phyloP scores from a whole-genome alignment of 352 stramenopile genomes.

The Phytopythium helicoides region DNA sequence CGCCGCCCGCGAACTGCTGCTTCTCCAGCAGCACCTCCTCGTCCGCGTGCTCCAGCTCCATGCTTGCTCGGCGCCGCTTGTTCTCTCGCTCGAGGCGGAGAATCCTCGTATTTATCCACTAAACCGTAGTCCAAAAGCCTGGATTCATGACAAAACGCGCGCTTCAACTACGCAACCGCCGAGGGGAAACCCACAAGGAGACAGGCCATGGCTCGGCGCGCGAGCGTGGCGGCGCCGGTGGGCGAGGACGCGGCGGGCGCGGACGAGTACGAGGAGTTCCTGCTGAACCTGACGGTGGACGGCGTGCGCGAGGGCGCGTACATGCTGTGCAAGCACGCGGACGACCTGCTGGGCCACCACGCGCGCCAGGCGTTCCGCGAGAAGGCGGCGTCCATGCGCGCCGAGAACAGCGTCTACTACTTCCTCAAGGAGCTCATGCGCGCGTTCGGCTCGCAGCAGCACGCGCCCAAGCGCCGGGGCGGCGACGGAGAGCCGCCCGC shows the following conservation, averaged over 20 bases:
- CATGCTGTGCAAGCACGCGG: slow-evolving; percentile 84
- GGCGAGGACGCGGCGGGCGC: slow-evolving; percentile 8
- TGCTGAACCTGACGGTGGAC: slow-evolving; percentile 73
- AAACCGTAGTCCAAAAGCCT: too few species aligned
- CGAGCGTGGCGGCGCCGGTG: neutral
- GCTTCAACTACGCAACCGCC: neutral
- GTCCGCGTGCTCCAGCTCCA: slow-evolving; percentile 67
- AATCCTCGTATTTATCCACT: too few species aligned
- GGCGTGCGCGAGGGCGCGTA: slow-evolving; percentile 73
- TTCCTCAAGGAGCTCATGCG: slow-evolving; percentile 84
- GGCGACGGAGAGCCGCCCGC: slow-evolving; percentile 30
- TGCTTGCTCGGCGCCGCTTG: neutral
- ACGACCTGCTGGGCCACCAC: slow-evolving; percentile 78
- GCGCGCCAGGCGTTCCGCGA: slow-evolving; percentile 82
- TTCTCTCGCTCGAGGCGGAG: neutral
- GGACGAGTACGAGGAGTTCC: slow-evolving; percentile 42
- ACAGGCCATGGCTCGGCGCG: slow-evolving; percentile 10
- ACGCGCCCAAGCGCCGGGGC: slow-evolving; percentile 41
- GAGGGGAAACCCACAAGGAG: slow-evolving; percentile 6
- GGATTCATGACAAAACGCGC: too few species aligned
- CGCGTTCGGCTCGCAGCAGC: slow-evolving; percentile 49
- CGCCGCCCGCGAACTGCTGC: slow-evolving; percentile 19
- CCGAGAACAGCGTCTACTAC: slow-evolving; percentile 83
- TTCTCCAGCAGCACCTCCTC: slow-evolving; percentile 64
- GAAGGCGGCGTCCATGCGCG: slow-evolving; percentile 77